These are phyloP conservation scores for Heliocybe sulcata DNA, from an alignment of 1,284 basidiomycete genomes.

Conservation along the genomic window DNA sequence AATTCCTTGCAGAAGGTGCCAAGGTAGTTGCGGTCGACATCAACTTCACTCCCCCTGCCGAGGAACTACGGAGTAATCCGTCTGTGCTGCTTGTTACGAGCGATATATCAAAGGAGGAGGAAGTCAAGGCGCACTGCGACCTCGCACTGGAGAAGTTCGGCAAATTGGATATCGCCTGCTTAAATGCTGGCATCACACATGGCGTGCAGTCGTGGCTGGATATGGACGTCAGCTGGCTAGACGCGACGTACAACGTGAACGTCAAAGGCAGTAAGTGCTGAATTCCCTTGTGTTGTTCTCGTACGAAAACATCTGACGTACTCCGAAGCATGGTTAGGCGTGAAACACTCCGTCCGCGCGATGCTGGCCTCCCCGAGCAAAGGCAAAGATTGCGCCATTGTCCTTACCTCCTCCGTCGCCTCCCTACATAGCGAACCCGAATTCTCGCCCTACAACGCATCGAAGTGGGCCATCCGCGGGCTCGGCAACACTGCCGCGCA, in stretches of 20 bases:
- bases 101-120: conserved; percentile 1
- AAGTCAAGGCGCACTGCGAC: background rate
- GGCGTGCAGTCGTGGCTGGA: background rate
- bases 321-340: background rate
- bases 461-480: background rate
- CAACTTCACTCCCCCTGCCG: background rate
- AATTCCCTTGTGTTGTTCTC: background rate
- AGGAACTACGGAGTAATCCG: background rate
- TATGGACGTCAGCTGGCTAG: background rate
- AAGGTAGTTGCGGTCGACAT: background rate
- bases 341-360: background rate
- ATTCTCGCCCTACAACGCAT: background rate
- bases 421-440: background rate
- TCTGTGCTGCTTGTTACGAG: background rate
- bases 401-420: background rate
- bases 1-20: background rate
- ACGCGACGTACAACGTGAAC: background rate
- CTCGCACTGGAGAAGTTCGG: background rate
- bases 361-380: background rate
- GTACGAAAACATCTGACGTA: background rate
- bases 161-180: background rate
- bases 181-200: background rate
- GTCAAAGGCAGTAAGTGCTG: background rate
- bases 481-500: background rate
- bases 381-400: background rate